Conservation (phyloP, 176 grass and related monocot species). For the Carex littledalei region DNA sequence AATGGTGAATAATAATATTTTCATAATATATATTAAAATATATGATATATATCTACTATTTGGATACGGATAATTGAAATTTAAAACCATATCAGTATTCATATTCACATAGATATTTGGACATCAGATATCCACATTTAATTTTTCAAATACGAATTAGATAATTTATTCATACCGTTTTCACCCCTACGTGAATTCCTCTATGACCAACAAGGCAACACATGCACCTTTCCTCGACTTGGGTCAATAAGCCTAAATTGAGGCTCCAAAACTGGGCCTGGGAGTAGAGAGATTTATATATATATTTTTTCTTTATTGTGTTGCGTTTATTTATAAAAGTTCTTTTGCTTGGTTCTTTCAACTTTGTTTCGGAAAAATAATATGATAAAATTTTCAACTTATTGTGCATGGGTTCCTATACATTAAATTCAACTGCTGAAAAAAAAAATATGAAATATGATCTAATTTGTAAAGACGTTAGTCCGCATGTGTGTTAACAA, state of each 20-base stretch:
- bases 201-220: background rate
- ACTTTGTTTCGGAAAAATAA: background rate
- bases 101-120: too few species aligned
- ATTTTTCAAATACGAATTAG: too few species aligned
- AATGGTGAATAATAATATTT: too few species aligned
- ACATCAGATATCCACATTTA: rapidly evolving
- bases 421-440: background rate
- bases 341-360: background rate
- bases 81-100: too few species aligned
- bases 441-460: background rate
- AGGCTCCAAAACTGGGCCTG: background rate
- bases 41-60: too few species aligned
- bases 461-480: background rate
- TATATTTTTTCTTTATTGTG: background rate
- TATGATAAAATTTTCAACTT: background rate
- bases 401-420: background rate
- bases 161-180: too few species aligned
- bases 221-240: background rate
- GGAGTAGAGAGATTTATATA: background rate
- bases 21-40: too few species aligned
- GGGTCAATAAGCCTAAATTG: background rate
- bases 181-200: background rate
- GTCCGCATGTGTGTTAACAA: too few species aligned
- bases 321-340: background rate
- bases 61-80: too few species aligned